A percentile compares a stretch with the other conserved stretches of the same genome.
These are phyloP conservation scores for Colletotrichum sojae DNA, from an alignment of 2,329 filamentous ascomycete genomes.

Conservation along the genomic window DNA sequence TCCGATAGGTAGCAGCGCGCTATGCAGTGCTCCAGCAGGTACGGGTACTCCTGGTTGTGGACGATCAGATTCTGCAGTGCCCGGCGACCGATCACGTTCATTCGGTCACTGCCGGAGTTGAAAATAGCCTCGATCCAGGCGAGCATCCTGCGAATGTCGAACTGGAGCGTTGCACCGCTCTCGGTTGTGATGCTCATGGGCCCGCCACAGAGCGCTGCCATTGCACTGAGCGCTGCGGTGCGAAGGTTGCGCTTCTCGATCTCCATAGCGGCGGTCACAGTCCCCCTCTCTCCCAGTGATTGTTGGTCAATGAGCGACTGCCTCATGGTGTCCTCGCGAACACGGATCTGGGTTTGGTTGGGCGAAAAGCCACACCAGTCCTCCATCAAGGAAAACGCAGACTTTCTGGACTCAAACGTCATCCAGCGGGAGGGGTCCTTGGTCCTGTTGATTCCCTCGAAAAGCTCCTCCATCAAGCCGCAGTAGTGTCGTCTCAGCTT, in stretches of 20 bases:
- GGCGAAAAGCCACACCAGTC: conserved; percentile 99
- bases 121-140: conserved; percentile 97
- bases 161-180: conserved; percentile 88
- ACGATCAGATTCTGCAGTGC: conserved; percentile 91
- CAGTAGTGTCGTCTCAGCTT: conserved; percentile 94
- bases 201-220: conserved; percentile 91
- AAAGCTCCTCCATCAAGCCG: conserved; percentile 91
- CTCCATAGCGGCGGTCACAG: conserved; percentile 90
- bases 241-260: conserved; percentile 96
- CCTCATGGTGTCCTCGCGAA: conserved; percentile 88
- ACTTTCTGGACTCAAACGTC: conserved; percentile 96
- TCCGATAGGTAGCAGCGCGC: conserved; percentile 90
- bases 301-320: conserved; percentile 88
- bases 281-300: conserved; percentile 80
- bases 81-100: conserved; percentile 89
- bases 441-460: conserved; percentile 89
- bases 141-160: conserved; percentile 93
- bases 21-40: conserved; percentile 90
- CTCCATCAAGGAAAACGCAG: conserved; percentile 96
- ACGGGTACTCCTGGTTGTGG: conserved; percentile 89
- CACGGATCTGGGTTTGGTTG: conserved; percentile 85
- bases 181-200: conserved; percentile 91
- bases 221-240: conserved; percentile 91
- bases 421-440: conserved; percentile 93
- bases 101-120: conserved; percentile 89